Conservation (phyloP, 2,329 filamentous ascomycete species). For the Biscogniauxia sp. region DNA sequence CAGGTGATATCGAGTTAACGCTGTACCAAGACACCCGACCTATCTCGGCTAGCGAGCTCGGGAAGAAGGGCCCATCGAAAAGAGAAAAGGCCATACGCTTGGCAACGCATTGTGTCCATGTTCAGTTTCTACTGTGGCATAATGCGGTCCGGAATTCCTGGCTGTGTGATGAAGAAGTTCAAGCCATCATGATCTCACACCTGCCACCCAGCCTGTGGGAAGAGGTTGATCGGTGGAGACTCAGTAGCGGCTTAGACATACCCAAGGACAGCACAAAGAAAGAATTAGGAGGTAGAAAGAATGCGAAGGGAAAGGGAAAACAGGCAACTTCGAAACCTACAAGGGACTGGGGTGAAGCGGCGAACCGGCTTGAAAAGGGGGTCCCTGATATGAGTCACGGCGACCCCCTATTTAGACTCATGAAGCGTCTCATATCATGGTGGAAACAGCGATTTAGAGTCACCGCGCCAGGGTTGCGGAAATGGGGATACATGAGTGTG, state of each 20-base stretch:
- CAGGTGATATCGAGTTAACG: constrained; percentile 73
- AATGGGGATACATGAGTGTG: constrained; percentile 83
- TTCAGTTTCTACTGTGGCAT: constrained; percentile 84
- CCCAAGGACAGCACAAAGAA: constrained; percentile 36
- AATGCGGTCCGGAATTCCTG: constrained; percentile 84
- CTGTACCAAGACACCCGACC: constrained; percentile 60
- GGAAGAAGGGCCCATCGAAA: constrained; percentile 84
- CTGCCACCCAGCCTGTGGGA: constrained; percentile 66
- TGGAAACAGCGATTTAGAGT: constrained; percentile 85
- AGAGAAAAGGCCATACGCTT: constrained; percentile 75
- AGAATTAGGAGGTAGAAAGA: constrained; percentile 37
- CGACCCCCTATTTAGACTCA: constrained; percentile 74
- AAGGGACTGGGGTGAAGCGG: constrained; percentile 70
- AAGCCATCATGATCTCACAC: constrained; percentile 73
- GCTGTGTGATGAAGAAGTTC: constrained; percentile 73
- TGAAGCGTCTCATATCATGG: constrained; percentile 75
- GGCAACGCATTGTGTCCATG: constrained; percentile 83
- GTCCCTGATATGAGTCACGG: constrained; percentile 75
- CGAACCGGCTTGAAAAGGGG: constrained; percentile 67
- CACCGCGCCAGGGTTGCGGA: constrained; percentile 77
- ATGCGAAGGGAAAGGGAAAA: constrained; percentile 33
- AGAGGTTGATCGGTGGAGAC: constrained; percentile 71
- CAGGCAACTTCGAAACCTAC: constrained; percentile 34
- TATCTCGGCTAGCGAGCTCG: constrained; percentile 59
- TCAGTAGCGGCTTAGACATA: constrained; percentile 60